Evolutionary conservation across 805 yeast genomes (phyloP), one percentile per base, ranked within the genome.

Genomic region (Metschnikowia lochheadii): DNA sequence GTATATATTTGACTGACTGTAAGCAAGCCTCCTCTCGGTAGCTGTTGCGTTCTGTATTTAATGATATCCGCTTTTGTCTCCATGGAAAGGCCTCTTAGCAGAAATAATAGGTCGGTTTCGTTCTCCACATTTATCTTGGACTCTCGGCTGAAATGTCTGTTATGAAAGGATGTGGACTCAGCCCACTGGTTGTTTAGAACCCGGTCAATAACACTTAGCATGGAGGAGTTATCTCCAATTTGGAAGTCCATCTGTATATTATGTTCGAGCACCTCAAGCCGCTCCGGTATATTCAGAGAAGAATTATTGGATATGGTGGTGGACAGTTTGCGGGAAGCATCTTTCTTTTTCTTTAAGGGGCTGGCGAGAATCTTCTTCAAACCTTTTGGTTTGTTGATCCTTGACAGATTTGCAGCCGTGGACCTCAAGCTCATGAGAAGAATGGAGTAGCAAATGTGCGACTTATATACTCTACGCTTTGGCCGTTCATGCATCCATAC

Each of bases 1-100:
- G 84, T 66, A 56, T 81, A 81, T 3, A 82, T 55, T 52, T 81
- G 85, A 32, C 72, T 71, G 11, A 71, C 52, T 1, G 80, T 68
- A 7, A 78, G 63, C 35, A 78, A 54, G 8, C 73, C 72, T 14
- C 54, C 63, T 11, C 32, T 36, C 0, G 82, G 80, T 1, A 74
- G 55, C 21, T 66, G 68, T 36, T 48, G 50, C 14, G 31, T 45
- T 33, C 78, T 56, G 55, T 65, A 72, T 51, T 64, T 68, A 52
- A 70, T 46, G 6, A 71, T 66, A 1, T 69, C 77, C 1, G 70
- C 75, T 53, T 72, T 72, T 2, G 60, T 58, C 32, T 56, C 60
- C 64, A 64, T 62, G 0, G 73, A 61, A 7, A 74, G 37, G 1
- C 76, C 75, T 21, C 58, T 49, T 8, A 72, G 50, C 66, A 59